phyloP scores from a whole-genome alignment of 1,284 basidiomycete species.

The Papiliotrema terrestris region DNA sequence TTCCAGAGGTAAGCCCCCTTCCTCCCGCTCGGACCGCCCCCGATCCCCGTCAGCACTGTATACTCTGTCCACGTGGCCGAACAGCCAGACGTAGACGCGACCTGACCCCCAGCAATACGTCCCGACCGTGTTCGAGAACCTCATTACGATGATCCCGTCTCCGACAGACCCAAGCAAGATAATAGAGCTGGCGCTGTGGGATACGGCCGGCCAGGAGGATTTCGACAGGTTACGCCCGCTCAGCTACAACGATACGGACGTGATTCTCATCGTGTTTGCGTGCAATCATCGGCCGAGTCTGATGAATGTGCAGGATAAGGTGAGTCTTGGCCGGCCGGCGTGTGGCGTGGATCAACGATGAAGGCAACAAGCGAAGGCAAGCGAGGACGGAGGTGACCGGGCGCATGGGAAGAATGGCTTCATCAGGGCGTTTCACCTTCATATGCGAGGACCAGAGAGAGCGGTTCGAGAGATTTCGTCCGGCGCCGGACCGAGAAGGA shows the following conservation, averaged over 20 bases:
- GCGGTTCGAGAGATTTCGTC: no score
- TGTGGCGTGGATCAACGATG: background rate
- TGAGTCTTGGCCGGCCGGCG: constrained; percentile 31
- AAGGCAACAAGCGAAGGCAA: no score
- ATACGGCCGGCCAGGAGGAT: constrained; percentile 97
- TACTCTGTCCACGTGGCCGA: no score
- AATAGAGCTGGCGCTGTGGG: constrained; percentile 94
- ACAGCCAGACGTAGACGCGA: background rate
- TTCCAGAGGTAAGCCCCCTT: constrained; percentile 73
- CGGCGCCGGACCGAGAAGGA: no score
- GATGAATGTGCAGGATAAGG: constrained; percentile 81
- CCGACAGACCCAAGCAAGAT: constrained; percentile 73
- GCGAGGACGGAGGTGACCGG: no score
- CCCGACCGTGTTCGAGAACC: constrained; percentile 97
- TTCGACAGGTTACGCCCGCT: constrained; percentile 91
- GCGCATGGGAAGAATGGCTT: no score
- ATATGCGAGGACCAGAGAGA: no score
- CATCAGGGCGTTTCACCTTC: no score
- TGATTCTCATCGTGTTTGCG: constrained; percentile 95
- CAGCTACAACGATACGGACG: constrained; percentile 93
- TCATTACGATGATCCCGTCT: constrained; percentile 76
- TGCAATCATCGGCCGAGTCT: constrained; percentile 94
- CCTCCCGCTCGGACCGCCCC: background rate
- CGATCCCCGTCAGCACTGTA: no score
- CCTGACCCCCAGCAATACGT: constrained; percentile 64